phyloP scores from a whole-genome alignment of 2,329 filamentous ascomycete species.

The Verticillium albo-atrum region DNA sequence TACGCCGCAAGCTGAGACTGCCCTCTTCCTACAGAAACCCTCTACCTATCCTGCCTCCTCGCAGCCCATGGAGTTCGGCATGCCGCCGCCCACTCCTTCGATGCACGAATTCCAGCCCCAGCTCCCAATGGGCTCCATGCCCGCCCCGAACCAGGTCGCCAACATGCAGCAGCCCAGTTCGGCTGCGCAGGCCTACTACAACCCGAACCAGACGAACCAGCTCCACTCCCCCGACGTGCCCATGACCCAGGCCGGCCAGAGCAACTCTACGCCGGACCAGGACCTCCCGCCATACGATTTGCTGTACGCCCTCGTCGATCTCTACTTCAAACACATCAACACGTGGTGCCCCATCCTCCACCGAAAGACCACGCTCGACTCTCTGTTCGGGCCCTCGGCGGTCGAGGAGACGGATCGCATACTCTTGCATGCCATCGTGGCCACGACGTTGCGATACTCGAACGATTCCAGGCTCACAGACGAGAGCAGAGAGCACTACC shows the following conservation, averaged over 20 bases:
- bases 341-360: slow-evolving; percentile 90
- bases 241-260: slow-evolving; percentile 41
- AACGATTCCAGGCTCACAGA: slow-evolving; percentile 70
- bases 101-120: slow-evolving; percentile 47
- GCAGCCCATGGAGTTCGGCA: slow-evolving; percentile 45
- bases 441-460: slow-evolving; percentile 81
- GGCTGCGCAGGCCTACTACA: slow-evolving; percentile 46
- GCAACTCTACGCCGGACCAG: slow-evolving; percentile 49
- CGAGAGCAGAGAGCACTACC: slow-evolving; percentile 68
- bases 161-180: slow-evolving; percentile 26
- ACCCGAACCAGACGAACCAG: slow-evolving; percentile 34
- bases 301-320: slow-evolving; percentile 66
- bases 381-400: slow-evolving; percentile 71
- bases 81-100: slow-evolving; percentile 39
- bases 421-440: slow-evolving; percentile 82
- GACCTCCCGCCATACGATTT: slow-evolving; percentile 73
- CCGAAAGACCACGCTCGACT: slow-evolving; percentile 74
- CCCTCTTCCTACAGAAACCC: slow-evolving; percentile 58
- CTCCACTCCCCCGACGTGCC: slow-evolving; percentile 56
- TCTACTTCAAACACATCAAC: slow-evolving; percentile 78
- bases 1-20: slow-evolving; percentile 53
- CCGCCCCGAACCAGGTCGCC: slow-evolving; percentile 22
- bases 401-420: slow-evolving; percentile 79
- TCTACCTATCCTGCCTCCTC: slow-evolving; percentile 41
- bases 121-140: slow-evolving; percentile 34